phyloP scores from a whole-genome alignment of 2,329 filamentous ascomycete species.

The Neopestalotiopsis rosae region DNA sequence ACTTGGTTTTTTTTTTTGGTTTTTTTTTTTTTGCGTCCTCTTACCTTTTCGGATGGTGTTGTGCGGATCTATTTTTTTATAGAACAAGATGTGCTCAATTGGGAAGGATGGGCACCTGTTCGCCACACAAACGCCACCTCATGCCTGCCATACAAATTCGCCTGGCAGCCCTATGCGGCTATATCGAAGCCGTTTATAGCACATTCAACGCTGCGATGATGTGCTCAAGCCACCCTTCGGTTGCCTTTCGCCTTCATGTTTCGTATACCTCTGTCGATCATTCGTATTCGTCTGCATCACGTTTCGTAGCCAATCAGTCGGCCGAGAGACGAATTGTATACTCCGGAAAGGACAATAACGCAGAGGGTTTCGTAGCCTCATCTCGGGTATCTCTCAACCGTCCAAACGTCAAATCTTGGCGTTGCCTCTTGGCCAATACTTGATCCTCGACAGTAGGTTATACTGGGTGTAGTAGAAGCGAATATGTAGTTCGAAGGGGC shows the following conservation, averaged over 20 bases:
- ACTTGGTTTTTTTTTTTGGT: not conserved
- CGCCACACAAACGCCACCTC: conserved; percentile 1
- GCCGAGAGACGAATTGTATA: not conserved
- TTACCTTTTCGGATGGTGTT: not conserved
- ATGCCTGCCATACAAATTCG: not conserved
- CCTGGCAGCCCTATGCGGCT: conserved; percentile 16
- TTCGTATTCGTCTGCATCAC: conserved; percentile 7
- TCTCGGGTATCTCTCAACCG: not conserved
- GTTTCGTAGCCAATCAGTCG: not conserved
- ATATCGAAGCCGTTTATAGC: not conserved
- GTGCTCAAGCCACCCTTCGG: not conserved
- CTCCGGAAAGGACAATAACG: not conserved
- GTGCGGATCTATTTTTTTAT: conserved; percentile 4
- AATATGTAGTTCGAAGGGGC: not conserved
- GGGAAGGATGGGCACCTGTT: not conserved
- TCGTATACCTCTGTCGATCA: not conserved
- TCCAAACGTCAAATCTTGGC: not conserved
- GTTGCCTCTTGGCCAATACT: not conserved
- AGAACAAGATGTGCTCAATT: conserved; percentile 1
- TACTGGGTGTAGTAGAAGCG: not conserved
- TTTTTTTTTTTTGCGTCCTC: no score
- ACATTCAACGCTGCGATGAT: not conserved
- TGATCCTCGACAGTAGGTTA: not conserved
- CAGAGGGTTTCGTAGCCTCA: not conserved
- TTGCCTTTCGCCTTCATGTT: not conserved